These are phyloP conservation scores for Pyrus bretschneideri DNA, from an alignment of 306 rosid species.

Conservation along the genomic window DNA sequence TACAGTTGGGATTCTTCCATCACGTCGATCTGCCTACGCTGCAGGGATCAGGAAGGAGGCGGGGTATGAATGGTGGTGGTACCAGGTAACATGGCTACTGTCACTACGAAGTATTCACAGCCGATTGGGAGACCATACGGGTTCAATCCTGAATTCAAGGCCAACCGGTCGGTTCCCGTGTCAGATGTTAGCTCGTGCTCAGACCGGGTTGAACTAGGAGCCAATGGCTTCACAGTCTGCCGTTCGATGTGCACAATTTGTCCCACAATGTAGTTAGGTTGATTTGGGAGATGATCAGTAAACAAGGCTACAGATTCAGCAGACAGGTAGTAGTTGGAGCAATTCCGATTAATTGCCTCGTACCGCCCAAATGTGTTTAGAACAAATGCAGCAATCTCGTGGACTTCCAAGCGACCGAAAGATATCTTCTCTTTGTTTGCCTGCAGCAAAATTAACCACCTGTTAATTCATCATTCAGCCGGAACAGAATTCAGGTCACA, in stretches of 20 bases:
- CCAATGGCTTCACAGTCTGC: slow-evolving; percentile 55
- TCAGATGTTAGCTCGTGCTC: slow-evolving; percentile 51
- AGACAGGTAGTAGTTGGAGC: slow-evolving; percentile 74
- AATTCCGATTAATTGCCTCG: slow-evolving; percentile 79
- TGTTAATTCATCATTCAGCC: neutral
- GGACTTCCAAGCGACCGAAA: slow-evolving; percentile 78
- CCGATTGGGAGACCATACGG: slow-evolving; percentile 93
- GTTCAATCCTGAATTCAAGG: slow-evolving; percentile 95
- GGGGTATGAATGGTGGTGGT: slow-evolving; percentile 78
- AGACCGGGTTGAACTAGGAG: slow-evolving; percentile 18
- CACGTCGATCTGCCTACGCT: slow-evolving; percentile 61
- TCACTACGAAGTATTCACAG: slow-evolving; percentile 91
- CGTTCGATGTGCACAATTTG: slow-evolving; percentile 96
- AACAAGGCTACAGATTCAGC: slow-evolving; percentile 88
- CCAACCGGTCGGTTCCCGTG: slow-evolving; percentile 55
- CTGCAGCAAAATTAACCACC: slow-evolving; percentile 39
- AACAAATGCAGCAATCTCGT: slow-evolving; percentile 92
- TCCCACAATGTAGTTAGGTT: slow-evolving; percentile 90
- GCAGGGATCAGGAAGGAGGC: slow-evolving; percentile 95
- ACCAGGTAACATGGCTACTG: slow-evolving; percentile 97
- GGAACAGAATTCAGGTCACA: neutral
- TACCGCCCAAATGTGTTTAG: slow-evolving; percentile 65
- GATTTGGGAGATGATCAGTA: slow-evolving; percentile 65
- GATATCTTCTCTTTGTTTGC: slow-evolving; percentile 94
- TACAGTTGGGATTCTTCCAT: slow-evolving; percentile 89